Percentiles rank a stretch among this genome's conserved stretches.
phyloP scores from a whole-genome alignment of 371 early-diverging fungal genomes.

The Actinomortierella wolfii region DNA sequence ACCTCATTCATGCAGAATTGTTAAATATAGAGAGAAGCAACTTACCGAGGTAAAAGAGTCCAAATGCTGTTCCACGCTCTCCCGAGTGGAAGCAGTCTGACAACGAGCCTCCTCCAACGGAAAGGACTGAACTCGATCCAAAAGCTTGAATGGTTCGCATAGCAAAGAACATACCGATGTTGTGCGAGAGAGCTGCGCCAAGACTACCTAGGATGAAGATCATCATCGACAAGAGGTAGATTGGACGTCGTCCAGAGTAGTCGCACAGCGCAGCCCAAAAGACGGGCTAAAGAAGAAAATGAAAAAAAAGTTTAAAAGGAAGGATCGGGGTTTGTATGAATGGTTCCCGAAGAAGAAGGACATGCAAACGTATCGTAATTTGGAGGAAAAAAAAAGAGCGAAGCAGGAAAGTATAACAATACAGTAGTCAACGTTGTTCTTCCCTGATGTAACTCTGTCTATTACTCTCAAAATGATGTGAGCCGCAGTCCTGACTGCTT shows the following conservation, averaged over 20 bases:
- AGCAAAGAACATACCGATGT: conserved; percentile 53
- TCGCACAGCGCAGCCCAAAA: conserved; percentile 74
- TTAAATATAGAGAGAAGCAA: conserved; percentile 5
- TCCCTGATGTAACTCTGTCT: not conserved
- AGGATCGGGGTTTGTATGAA: too few relatives aligned
- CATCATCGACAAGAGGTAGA: conserved; percentile 62
- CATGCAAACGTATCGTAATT: too few relatives aligned
- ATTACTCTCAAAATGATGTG: not conserved
- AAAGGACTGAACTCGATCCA: conserved; percentile 67
- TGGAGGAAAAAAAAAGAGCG: too few relatives aligned
- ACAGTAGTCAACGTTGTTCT: too few relatives aligned
- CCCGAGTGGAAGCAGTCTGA: conserved; percentile 65
- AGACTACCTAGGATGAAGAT: conserved; percentile 65
- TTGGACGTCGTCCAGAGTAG: conserved; percentile 63
- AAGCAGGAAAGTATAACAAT: too few relatives aligned
- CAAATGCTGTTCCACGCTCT: conserved; percentile 69
- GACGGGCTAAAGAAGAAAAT: conserved; percentile 8
- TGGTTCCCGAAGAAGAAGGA: too few relatives aligned
- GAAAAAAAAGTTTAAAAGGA: too few relatives aligned
- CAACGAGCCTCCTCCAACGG: conserved; percentile 72
- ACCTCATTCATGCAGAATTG: too few relatives aligned
- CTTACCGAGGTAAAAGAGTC: conserved; percentile 58
- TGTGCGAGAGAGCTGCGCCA: conserved; percentile 59
- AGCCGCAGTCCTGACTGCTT: not conserved
- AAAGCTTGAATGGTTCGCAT: conserved; percentile 70